Percentiles rank a stretch among this genome's conserved stretches.
phyloP scores from a whole-genome alignment of 2,329 filamentous ascomycete genomes.

The Colletotrichum truncatum region DNA sequence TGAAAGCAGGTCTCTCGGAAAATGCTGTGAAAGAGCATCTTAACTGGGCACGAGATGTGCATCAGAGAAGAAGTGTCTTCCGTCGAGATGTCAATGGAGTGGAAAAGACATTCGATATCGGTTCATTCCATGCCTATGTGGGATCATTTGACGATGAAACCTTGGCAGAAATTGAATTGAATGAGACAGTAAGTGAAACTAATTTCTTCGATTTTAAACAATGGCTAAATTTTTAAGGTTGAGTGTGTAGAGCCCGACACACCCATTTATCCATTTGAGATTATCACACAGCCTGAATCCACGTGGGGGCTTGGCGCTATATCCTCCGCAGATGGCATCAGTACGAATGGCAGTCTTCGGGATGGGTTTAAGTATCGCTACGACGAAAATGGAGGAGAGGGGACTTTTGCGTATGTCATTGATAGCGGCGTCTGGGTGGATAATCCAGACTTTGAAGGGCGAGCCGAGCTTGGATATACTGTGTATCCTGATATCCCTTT shows the following conservation, averaged over 20 bases:
- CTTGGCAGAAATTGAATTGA: conserved; percentile 46
- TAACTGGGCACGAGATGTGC: conserved; percentile 43
- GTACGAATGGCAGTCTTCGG: conserved; percentile 27
- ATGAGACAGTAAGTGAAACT: conserved; percentile 34
- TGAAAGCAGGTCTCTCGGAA: conserved; percentile 35
- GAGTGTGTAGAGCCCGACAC: background rate
- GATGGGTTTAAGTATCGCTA: conserved; percentile 45
- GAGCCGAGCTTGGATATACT: conserved; percentile 50
- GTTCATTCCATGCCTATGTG: conserved; percentile 50
- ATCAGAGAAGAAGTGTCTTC: conserved; percentile 42
- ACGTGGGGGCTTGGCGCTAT: conserved; percentile 9
- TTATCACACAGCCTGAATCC: background rate
- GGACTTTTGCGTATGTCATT: conserved; percentile 59
- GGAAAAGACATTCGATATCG: conserved; percentile 49
- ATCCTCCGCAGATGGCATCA: conserved; percentile 31
- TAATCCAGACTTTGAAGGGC: conserved; percentile 55
- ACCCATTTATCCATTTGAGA: background rate
- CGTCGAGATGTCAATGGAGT: conserved; percentile 45
- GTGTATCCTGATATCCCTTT: conserved; percentile 41
- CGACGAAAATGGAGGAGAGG: conserved; percentile 48
- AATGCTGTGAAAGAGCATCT: conserved; percentile 44
- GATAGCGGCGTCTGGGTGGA: conserved; percentile 61
- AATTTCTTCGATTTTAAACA: no score
- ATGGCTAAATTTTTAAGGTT: background rate
- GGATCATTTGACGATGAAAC: conserved; percentile 53